These are phyloP conservation scores for Hygrocybe coccinea DNA, from an alignment of 768 basidiomycete genomes.

Conservation along the genomic window DNA sequence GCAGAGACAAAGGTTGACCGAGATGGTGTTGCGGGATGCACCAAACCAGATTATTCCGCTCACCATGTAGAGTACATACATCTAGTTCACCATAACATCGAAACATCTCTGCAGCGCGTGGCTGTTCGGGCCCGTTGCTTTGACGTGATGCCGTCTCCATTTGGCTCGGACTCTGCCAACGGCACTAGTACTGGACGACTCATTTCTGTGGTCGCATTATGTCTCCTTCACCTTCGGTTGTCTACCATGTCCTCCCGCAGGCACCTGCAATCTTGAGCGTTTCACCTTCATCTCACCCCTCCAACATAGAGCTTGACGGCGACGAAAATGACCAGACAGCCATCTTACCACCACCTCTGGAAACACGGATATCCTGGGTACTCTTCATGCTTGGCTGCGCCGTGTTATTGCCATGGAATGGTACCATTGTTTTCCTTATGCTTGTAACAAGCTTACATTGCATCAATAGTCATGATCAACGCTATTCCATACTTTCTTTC, in stretches of 20 bases:
- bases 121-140: background rate
- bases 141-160: background rate
- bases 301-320: conserved; percentile 31
- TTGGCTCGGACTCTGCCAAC: background rate
- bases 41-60: conserved; percentile 57
- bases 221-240: background rate
- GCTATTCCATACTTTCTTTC: conserved; percentile 78
- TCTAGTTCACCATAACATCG: background rate
- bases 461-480: conserved; percentile 73
- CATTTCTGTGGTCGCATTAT: background rate
- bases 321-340: conserved; percentile 18
- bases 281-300: background rate
- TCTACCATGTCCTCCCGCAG: conserved; percentile 13
- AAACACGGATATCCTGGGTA: conserved; percentile 53
- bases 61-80: background rate
- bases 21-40: conserved; percentile 48
- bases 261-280: background rate
- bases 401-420: conserved; percentile 85
- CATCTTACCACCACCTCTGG: conserved; percentile 26
- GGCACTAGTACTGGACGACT: background rate
- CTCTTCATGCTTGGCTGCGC: conserved; percentile 75
- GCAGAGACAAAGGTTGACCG: conserved; percentile 51
- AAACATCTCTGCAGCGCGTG: conserved; percentile 8
- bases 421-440: conserved; percentile 37
- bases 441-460: background rate